Percentiles rank a stretch among this genome's conserved stretches.
These are phyloP conservation scores for Penstemon barbatus DNA, from an alignment of 257 asterid species.

Conservation along the genomic window DNA sequence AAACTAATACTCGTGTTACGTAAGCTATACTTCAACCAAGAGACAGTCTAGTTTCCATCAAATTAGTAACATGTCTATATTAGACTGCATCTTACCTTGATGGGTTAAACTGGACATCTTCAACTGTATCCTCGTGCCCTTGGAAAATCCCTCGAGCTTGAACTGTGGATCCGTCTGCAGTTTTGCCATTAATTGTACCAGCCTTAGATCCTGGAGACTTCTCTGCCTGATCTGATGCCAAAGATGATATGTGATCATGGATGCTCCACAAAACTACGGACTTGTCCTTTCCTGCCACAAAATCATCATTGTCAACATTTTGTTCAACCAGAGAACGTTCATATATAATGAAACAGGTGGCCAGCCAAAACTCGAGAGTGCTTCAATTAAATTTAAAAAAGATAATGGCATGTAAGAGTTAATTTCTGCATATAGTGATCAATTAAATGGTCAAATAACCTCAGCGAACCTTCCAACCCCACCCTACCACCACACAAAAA, in stretches of 20 bases:
- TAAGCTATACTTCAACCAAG: slow-evolving; percentile 13
- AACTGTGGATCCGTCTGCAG: slow-evolving; percentile 52
- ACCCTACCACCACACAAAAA: not conserved
- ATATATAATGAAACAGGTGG: not conserved
- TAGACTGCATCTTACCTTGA: slow-evolving; percentile 56
- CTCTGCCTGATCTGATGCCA: slow-evolving; percentile 65
- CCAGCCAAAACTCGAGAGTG: not conserved
- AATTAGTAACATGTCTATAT: slow-evolving; percentile 3
- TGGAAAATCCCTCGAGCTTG: slow-evolving; percentile 73
- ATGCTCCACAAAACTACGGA: slow-evolving; percentile 95
- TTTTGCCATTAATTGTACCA: slow-evolving; percentile 45
- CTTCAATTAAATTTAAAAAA: slow-evolving; percentile 3
- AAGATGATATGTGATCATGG: slow-evolving; percentile 78
- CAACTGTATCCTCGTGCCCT: slow-evolving; percentile 88
- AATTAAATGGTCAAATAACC: not conserved
- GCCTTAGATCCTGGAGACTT: slow-evolving; percentile 35
- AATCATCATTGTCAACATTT: slow-evolving; percentile 3
- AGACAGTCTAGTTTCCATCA: slow-evolving; percentile 3
- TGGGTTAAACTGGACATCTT: slow-evolving; percentile 95
- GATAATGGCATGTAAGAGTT: not conserved
- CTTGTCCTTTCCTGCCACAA: slow-evolving; percentile 79
- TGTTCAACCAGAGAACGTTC: slow-evolving; percentile 4
- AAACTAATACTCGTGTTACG: not conserved
- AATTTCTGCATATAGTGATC: too few species aligned
- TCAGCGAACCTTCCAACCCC: not conserved